phyloP scores from a whole-genome alignment of 345 rosid species.

The Nephelium lappaceum region DNA sequence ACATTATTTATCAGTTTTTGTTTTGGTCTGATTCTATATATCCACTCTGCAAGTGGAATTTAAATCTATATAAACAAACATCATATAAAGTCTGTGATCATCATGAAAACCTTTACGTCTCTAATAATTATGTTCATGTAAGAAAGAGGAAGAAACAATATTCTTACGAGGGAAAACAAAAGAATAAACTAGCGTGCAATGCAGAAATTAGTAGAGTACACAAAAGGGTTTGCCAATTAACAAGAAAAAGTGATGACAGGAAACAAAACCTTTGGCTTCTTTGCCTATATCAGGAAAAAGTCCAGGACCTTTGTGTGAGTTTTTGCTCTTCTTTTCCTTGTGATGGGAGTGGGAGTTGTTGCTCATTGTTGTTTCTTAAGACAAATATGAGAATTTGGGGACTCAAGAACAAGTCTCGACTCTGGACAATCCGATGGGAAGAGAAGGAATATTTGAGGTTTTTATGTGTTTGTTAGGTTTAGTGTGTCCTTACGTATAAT shows the following conservation, averaged over 20 bases:
- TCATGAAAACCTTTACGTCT: too few relatives aligned
- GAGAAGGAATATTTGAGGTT: not conserved
- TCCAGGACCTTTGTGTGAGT: not conserved
- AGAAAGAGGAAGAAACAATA: not conserved
- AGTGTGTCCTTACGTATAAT: too few relatives aligned
- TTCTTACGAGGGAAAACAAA: too few relatives aligned
- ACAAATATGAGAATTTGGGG: not conserved
- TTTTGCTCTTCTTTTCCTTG: not conserved
- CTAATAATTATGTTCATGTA: too few relatives aligned
- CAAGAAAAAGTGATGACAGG: not conserved
- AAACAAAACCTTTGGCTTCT: not conserved
- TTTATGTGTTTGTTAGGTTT: too few relatives aligned
- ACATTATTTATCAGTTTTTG: too few relatives aligned
- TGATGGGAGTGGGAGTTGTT: not conserved
- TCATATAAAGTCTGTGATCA: too few relatives aligned
- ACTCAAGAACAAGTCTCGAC: not conserved
- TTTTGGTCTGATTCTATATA: too few relatives aligned
- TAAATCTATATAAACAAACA: too few relatives aligned
- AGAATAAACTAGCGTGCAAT: too few relatives aligned
- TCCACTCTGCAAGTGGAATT: not conserved
- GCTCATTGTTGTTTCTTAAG: not conserved
- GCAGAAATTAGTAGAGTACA: not conserved
- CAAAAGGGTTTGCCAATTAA: not conserved
- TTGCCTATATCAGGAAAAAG: not conserved
- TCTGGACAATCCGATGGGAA: not conserved